These are phyloP conservation scores for Tuber magnatum DNA, from an alignment of 495 filamentous ascomycete genomes.

Conservation along the genomic window DNA sequence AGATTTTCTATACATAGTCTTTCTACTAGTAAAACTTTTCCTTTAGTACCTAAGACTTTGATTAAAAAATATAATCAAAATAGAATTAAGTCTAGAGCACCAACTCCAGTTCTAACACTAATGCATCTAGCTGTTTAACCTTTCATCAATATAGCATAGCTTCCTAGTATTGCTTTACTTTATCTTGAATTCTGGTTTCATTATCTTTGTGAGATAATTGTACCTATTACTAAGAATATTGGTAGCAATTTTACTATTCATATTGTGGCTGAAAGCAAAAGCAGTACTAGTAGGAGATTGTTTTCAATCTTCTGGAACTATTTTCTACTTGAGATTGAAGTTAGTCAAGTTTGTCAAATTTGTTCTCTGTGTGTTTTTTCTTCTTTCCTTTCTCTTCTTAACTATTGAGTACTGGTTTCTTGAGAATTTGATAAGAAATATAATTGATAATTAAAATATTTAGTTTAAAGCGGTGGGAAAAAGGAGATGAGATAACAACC, in stretches of 20 bases:
- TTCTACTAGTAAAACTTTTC: too few relatives aligned
- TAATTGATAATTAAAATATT: too few relatives aligned
- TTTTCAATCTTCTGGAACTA: conserved; percentile 1
- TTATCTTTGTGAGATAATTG: background rate
- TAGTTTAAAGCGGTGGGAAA: too few relatives aligned
- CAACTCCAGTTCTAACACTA: background rate
- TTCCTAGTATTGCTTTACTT: background rate
- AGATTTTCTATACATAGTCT: conserved; percentile 3
- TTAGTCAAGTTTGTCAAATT: background rate
- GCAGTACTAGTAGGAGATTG: conserved; percentile 5
- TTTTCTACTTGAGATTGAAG: conserved; percentile 6
- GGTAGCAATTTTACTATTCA: too few relatives aligned
- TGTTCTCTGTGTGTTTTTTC: too few relatives aligned
- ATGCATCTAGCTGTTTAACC: background rate
- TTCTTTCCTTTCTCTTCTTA: too few relatives aligned
- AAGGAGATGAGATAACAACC: too few relatives aligned
- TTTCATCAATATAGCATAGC: background rate
- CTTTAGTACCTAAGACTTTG: too few relatives aligned
- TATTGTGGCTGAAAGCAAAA: background rate
- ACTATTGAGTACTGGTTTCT: too few relatives aligned
- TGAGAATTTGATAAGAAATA: too few relatives aligned
- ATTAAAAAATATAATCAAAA: too few relatives aligned
- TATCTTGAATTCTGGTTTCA: background rate
- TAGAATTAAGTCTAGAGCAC: too few relatives aligned
- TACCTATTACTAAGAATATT: conserved; percentile 5